These are phyloP conservation scores for Coemansia sp. DNA, from an alignment of 192 early-diverging fungal species.

Conservation along the genomic window DNA sequence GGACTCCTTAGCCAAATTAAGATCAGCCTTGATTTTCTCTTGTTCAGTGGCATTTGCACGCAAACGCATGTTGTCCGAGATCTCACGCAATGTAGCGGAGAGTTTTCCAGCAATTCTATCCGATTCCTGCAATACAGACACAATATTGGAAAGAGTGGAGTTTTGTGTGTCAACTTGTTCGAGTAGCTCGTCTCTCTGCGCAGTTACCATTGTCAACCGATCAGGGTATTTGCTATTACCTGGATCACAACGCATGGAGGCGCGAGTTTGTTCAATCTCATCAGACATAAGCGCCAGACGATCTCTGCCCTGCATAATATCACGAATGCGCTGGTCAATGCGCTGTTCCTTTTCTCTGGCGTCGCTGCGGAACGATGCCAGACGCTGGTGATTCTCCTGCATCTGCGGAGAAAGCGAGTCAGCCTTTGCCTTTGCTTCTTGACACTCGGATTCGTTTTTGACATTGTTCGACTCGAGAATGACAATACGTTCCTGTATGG, in stretches of 20 bases:
- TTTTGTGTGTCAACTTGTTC: conserved; percentile 27
- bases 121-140: conserved; percentile 51
- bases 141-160: conserved; percentile 44
- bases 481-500: conserved; percentile 24
- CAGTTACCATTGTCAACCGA: conserved; percentile 29
- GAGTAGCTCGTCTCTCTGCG: conserved; percentile 44
- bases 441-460: conserved; percentile 8
- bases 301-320: conserved; percentile 32
- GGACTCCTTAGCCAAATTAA: conserved; percentile 25
- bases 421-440: conserved; percentile 21
- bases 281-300: conserved; percentile 32
- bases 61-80: conserved; percentile 40
- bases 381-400: conserved; percentile 13
- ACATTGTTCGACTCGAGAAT: conserved; percentile 19
- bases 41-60: conserved; percentile 40
- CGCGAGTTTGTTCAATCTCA: conserved; percentile 34
- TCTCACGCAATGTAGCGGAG: conserved; percentile 39
- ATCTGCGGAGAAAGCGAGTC: conserved; percentile 26
- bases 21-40: conserved; percentile 37
- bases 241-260: conserved; percentile 19
- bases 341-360: conserved; percentile 17
- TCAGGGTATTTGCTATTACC: conserved; percentile 26
- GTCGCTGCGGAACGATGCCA: conserved; percentile 38
- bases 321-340: conserved; percentile 34
- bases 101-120: conserved; percentile 48